These are phyloP conservation scores for Fistulifera pelliculosa DNA, from an alignment of 108 stramenopile genomes.

Conservation along the genomic window DNA sequence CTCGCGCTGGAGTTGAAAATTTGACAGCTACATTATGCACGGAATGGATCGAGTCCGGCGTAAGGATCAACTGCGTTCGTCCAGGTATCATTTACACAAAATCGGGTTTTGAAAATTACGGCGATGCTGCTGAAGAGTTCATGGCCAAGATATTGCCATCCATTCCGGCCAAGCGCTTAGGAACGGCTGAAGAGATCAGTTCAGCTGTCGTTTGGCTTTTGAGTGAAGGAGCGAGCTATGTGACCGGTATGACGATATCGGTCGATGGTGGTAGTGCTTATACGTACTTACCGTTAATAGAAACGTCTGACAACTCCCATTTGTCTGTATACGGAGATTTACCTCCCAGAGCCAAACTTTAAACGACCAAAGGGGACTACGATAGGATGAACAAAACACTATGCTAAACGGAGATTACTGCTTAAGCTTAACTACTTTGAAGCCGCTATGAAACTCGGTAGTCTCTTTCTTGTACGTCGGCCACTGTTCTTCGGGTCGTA, in stretches of 20 bases:
- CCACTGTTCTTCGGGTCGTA: too few species aligned
- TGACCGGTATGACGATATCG: constrained; percentile 51
- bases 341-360: constrained; percentile 54
- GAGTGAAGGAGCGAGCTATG: constrained; percentile 62
- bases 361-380: too few species aligned
- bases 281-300: constrained; percentile 56
- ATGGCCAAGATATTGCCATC: constrained; percentile 50
- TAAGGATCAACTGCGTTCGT: constrained; percentile 82
- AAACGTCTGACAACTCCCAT: constrained; percentile 56
- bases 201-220: constrained; percentile 63
- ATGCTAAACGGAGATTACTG: too few species aligned
- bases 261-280: constrained; percentile 69
- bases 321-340: constrained; percentile 59
- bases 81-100: constrained; percentile 81
- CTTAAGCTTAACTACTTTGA: too few species aligned
- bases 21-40: constrained; percentile 73
- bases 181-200: constrained; percentile 60
- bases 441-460: too few species aligned
- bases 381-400: too few species aligned
- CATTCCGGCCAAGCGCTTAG: constrained; percentile 57
- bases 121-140: constrained; percentile 53
- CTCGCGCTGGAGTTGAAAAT: constrained; percentile 80
- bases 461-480: too few species aligned
- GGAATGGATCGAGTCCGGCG: constrained; percentile 79
- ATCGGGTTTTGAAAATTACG: constrained; percentile 76